A percentile compares a stretch with the other conserved stretches of the same genome.
Conservation (phyloP, 2,329 filamentous ascomycete species). For the Venturia asperata region DNA sequence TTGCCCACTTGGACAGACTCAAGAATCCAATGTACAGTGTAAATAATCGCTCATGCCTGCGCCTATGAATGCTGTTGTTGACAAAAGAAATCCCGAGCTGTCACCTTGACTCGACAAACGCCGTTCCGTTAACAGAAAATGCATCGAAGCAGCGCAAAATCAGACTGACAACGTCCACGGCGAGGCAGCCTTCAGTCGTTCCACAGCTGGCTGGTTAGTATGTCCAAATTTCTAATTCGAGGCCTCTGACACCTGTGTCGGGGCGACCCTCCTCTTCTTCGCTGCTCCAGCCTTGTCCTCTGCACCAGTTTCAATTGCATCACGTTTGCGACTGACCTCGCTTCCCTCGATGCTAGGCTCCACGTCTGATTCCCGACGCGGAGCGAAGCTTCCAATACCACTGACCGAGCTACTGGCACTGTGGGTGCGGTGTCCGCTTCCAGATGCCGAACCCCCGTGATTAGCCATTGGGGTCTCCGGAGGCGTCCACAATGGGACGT, state of each 20-base stretch:
- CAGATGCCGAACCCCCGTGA: slow-evolving; percentile 27
- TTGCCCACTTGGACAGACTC: neutral
- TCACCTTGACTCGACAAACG: neutral
- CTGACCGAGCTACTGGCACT: slow-evolving; percentile 50
- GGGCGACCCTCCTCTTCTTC: slow-evolving; percentile 42
- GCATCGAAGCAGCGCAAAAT: neutral
- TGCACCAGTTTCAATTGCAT: slow-evolving; percentile 25
- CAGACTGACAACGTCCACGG: neutral
- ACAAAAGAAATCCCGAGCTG: neutral
- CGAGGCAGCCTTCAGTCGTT: neutral
- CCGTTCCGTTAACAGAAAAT: neutral
- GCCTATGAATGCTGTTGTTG: slow-evolving; percentile 10
- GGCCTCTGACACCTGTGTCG: slow-evolving; percentile 32
- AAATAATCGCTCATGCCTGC: slow-evolving; percentile 12
- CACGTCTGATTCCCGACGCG: slow-evolving; percentile 20
- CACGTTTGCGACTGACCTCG: slow-evolving; percentile 22
- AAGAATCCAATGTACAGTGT: neutral
- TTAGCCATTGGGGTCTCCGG: slow-evolving; percentile 65
- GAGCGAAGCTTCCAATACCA: slow-evolving; percentile 38
- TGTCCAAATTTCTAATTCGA: neutral
- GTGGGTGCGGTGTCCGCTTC: slow-evolving; percentile 33
- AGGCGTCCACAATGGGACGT: slow-evolving; percentile 74
- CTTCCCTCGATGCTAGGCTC: slow-evolving; percentile 32
- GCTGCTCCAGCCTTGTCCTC: slow-evolving; percentile 32
- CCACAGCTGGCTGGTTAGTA: neutral